Percentiles rank a stretch among this genome's conserved stretches.
phyloP scores from a whole-genome alignment of 2,329 filamentous ascomycete species.

The Alternaria rosae region DNA sequence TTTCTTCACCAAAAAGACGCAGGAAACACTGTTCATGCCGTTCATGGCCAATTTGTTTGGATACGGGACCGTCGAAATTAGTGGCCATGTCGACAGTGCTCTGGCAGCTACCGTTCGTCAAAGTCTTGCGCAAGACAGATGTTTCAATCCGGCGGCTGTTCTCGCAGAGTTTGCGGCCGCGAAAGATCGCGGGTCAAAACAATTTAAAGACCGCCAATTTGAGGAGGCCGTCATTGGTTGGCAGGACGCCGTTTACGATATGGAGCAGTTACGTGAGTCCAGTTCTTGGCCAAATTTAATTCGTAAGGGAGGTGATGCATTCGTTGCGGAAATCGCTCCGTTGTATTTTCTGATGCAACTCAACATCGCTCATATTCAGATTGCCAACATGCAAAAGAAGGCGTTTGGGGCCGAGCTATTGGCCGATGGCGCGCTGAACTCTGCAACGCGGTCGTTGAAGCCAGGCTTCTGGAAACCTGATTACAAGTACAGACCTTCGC shows the following conservation, averaged over 20 bases:
- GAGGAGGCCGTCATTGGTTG: slow-evolving; percentile 1
- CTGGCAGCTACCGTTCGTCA: slow-evolving; percentile 15
- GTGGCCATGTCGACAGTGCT: slow-evolving; percentile 10
- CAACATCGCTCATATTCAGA: slow-evolving; percentile 21
- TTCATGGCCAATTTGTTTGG: slow-evolving; percentile 21
- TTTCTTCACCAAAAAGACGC: slow-evolving; percentile 27
- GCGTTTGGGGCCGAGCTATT: not conserved
- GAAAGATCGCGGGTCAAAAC: slow-evolving; percentile 19
- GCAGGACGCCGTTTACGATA: slow-evolving; percentile 19
- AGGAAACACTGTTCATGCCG: slow-evolving; percentile 23
- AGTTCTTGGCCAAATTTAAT: slow-evolving; percentile 18
- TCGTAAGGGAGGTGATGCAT: slow-evolving; percentile 10
- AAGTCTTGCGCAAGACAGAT: slow-evolving; percentile 17
- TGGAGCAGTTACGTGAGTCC: slow-evolving; percentile 13
- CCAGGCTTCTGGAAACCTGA: slow-evolving; percentile 16
- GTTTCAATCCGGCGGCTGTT: slow-evolving; percentile 13
- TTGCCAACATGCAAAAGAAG: slow-evolving; percentile 6
- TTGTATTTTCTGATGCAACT: slow-evolving; percentile 26
- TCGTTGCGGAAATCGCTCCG: slow-evolving; percentile 19
- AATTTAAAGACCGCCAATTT: slow-evolving; percentile 6
- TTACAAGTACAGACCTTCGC: slow-evolving; percentile 9
- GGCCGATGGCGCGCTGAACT: slow-evolving; percentile 7
- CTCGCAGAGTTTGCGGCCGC: slow-evolving; percentile 11
- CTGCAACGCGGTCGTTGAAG: slow-evolving; percentile 2
- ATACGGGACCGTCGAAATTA: slow-evolving; percentile 13